Evolutionary conservation across 192 early-diverging fungal genomes (phyloP).

Genomic region (Ambispora gerdemannii): DNA sequence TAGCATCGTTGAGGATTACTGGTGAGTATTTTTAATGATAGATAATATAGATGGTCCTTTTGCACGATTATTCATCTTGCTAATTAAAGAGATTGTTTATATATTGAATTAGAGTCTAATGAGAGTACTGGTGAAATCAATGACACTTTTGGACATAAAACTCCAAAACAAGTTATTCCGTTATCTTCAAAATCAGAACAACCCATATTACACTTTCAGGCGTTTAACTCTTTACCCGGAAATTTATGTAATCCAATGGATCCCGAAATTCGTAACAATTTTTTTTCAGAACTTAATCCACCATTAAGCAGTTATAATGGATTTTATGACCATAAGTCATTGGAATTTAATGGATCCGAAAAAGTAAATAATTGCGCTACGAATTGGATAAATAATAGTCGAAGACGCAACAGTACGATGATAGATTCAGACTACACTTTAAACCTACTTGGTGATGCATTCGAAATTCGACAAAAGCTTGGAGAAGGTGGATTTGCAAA

Average conservation of each 20-base stretch:
- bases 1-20: background rate
- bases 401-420: background rate
- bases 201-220: background rate
- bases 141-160: background rate
- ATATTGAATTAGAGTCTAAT: too few species aligned
- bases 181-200: background rate
- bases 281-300: background rate
- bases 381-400: background rate
- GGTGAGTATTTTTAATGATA: too few species aligned
- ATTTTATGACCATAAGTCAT: conserved; percentile 1
- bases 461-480: conserved; percentile 2
- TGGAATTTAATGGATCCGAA: background rate
- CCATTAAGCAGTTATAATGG: conserved; percentile 8
- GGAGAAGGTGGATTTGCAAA: conserved; percentile 21
- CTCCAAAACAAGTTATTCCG: background rate
- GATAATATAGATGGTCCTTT: too few species aligned
- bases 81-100: too few species aligned
- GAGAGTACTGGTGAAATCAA: background rate
- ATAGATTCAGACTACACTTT: background rate
- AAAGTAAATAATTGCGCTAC: background rate
- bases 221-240: background rate
- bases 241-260: conserved; percentile 25
- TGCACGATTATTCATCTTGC: too few species aligned
- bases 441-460: conserved; percentile 12
- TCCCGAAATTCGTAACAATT: background rate